A percentile compares a stretch with the other conserved stretches of the same genome.
These are phyloP conservation scores for Litchi chinensis DNA, from an alignment of 345 rosid genomes.

Conservation along the genomic window DNA sequence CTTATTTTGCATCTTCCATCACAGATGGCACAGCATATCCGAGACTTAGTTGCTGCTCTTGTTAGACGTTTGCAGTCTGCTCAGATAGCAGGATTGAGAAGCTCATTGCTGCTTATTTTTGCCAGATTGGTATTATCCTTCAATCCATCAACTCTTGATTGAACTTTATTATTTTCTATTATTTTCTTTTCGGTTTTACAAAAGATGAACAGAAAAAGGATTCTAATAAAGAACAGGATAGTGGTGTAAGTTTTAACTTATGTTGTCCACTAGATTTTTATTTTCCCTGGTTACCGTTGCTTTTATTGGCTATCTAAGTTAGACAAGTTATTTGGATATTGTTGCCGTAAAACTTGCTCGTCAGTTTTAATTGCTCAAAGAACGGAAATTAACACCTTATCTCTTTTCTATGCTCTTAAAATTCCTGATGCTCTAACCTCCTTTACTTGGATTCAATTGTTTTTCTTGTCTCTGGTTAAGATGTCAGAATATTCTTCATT, in stretches of 20 bases:
- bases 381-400: background rate
- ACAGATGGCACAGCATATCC: constrained; percentile 84
- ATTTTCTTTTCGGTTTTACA: too few relatives aligned
- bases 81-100: constrained; percentile 69
- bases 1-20: constrained; percentile 88
- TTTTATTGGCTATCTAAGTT: background rate
- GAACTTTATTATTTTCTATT: background rate
- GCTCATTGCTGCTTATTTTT: constrained; percentile 81
- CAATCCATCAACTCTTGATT: background rate
- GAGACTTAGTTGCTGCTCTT: constrained; percentile 77
- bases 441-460: background rate
- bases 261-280: background rate
- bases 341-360: background rate
- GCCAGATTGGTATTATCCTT: constrained; percentile 77
- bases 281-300: background rate
- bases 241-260: background rate
- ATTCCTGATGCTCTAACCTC: background rate
- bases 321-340: background rate
- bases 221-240: background rate
- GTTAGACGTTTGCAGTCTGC: constrained; percentile 88
- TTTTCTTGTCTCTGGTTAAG: constrained; percentile 3
- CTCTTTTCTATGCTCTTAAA: background rate
- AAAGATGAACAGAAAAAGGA: background rate
- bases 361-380: background rate
- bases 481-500: background rate